These are phyloP conservation scores for Daldinia bambusicola DNA, from an alignment of 495 filamentous ascomycete species.

Conservation along the genomic window DNA sequence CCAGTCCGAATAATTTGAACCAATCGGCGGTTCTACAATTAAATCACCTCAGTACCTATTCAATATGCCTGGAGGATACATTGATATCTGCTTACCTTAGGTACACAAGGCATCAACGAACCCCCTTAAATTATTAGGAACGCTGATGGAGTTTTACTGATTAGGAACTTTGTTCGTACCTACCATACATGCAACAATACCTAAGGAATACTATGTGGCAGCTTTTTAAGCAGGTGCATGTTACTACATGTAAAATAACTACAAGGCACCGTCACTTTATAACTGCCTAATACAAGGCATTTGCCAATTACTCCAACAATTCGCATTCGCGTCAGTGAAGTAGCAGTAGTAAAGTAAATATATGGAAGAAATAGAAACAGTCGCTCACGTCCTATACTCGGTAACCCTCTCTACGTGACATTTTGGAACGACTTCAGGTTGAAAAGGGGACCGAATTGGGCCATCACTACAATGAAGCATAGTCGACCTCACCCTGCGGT, in stretches of 20 bases:
- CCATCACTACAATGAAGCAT: no score
- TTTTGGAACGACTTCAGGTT: no score
- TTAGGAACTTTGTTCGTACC: not conserved
- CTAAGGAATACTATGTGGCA: not conserved
- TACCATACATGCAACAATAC: not conserved
- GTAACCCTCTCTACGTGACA: not conserved
- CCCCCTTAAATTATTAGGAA: not conserved
- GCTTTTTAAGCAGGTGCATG: not conserved
- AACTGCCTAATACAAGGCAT: not conserved
- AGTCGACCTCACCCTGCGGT: no score
- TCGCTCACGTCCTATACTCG: not conserved
- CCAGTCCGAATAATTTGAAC: not conserved
- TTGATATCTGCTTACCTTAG: not conserved
- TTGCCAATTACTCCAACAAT: not conserved
- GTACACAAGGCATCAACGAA: not conserved
- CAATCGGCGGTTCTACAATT: not conserved
- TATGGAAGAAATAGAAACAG: not conserved
- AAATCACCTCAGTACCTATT: not conserved
- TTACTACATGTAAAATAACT: not conserved
- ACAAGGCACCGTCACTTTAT: not conserved
- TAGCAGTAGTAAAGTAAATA: not conserved
- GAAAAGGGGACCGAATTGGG: no score
- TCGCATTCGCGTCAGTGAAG: not conserved
- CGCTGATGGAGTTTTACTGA: not conserved
- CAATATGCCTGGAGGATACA: not conserved